Evolutionary conservation across 306 rosid species (phyloP).

Genomic region (Prunus fruticosa): DNA sequence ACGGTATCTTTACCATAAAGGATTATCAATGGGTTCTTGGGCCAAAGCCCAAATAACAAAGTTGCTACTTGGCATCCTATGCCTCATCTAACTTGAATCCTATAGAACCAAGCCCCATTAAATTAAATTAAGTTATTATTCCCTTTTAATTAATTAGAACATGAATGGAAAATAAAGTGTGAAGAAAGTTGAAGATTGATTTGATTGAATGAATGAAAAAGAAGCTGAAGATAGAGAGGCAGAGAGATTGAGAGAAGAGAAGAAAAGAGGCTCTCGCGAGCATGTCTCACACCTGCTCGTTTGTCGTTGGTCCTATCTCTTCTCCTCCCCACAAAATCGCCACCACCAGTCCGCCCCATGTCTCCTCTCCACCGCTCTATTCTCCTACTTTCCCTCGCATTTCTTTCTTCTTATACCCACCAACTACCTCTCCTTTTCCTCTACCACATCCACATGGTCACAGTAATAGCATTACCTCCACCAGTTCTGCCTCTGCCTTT

Average conservation of each 20-base stretch:
- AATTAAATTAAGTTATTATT: no score
- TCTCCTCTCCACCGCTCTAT: constrained; percentile 20
- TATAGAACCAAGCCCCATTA: no score
- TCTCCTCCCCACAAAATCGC: constrained; percentile 31
- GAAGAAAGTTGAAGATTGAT: background rate
- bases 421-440: background rate
- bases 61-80: no score
- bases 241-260: background rate
- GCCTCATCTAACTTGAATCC: no score
- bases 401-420: constrained; percentile 15
- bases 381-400: constrained; percentile 16
- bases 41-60: background rate
- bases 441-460: background rate
- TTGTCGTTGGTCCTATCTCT: constrained; percentile 14
- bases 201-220: background rate
- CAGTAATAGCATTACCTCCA: background rate
- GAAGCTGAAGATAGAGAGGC: background rate
- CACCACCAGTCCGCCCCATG: background rate
- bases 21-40: background rate
- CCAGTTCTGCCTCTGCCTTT: background rate
- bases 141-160: no score
- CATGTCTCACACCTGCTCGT: constrained; percentile 8
- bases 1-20: background rate
- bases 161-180: background rate
- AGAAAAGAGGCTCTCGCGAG: background rate